Percentiles rank a stretch among this genome's conserved stretches.
phyloP scores from a whole-genome alignment of 2,329 filamentous ascomycete genomes.

The Microcyclospora tardicrescens region DNA sequence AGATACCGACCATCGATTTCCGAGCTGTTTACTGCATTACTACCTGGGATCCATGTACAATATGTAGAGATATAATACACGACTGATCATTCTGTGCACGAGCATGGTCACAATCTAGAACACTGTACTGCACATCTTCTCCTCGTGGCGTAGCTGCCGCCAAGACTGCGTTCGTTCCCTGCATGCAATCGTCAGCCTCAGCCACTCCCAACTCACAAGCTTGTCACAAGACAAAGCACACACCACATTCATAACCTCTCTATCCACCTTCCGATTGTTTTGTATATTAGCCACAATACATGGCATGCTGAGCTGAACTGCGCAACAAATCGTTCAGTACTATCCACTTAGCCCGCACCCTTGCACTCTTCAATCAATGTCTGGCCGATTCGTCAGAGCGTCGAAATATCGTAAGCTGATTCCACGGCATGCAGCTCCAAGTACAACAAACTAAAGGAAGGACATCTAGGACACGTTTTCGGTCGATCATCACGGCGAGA shows the following conservation, averaged over 20 bases:
- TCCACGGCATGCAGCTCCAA: constrained; percentile 1
- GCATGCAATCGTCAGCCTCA: no score
- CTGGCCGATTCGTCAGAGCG: constrained; percentile 58
- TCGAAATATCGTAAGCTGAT: constrained; percentile 57
- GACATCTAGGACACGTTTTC: constrained; percentile 77
- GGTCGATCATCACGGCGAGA: constrained; percentile 92
- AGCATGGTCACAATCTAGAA: no score
- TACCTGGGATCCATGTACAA: no score
- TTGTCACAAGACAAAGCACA: not conserved
- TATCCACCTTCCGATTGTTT: not conserved
- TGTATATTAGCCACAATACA: not conserved
- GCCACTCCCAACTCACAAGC: no score
- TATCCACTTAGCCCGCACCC: not conserved
- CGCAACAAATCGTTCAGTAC: not conserved
- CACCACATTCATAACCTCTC: not conserved
- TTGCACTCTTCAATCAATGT: constrained; percentile 36
- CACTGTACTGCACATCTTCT: no score
- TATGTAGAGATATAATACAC: no score
- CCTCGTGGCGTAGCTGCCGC: no score
- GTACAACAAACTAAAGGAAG: not conserved
- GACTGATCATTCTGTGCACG: no score
- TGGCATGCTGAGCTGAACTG: not conserved
- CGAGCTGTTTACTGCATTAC: no score
- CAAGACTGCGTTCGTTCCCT: no score
- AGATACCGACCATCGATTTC: no score